Base-by-base conservation (phyloP, 495 filamentous ascomycete species). In the Immersiella caudata region DNA sequence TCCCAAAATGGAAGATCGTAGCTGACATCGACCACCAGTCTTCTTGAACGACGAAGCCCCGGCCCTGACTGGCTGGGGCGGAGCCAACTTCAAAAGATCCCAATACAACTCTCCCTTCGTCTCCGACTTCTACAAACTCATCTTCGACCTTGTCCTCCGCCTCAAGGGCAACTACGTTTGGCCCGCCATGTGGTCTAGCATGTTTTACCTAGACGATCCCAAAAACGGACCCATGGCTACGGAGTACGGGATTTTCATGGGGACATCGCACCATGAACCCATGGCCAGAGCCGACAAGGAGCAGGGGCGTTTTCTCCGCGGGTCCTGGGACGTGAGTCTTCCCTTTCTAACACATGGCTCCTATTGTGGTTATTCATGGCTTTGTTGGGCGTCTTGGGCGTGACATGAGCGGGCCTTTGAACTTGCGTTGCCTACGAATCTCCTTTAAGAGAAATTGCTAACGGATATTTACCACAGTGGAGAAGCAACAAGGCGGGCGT, bases 1-100 rank as follows among this genome's bases (percentile, higher is more conserved):
- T n/a, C n/a, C n/a, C n/a, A n/a, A n/a, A n/a, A n/a, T n/a, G n/a
- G n/a, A n/a, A n/a, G n/a, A n/a, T n/a, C n/a, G n/a, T n/a, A n/a
- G n/a, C n/a, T n/a, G n/a, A n/a, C n/a, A n/a, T n/a, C n/a, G n/a
- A n/a, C n/a, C n/a, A n/a, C n/a, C n/a, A n/a, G n/a, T 91, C 67
- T 91, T 91, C 74, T 79, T 91, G 70, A 90, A 91, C 72, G 88
- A 90, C 67, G 87, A 91, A 66, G 81, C 85, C 9, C 89, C 88
- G 0, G 84, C 82, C 0, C 71, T 90, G 55, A 88, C 88, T 0
- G 84, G 84, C 62, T 91, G 85, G 85, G 81, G 88, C 59, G 75
- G 83, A 54, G 71, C 70, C 6, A 74, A 69, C 26, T 69, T 67
- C 65, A 73, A 63, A 25, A 21, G 64, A 0, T 72, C 67, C 51